phyloP scores from a whole-genome alignment of 257 asterid genomes.

The Solanum tarijense region DNA sequence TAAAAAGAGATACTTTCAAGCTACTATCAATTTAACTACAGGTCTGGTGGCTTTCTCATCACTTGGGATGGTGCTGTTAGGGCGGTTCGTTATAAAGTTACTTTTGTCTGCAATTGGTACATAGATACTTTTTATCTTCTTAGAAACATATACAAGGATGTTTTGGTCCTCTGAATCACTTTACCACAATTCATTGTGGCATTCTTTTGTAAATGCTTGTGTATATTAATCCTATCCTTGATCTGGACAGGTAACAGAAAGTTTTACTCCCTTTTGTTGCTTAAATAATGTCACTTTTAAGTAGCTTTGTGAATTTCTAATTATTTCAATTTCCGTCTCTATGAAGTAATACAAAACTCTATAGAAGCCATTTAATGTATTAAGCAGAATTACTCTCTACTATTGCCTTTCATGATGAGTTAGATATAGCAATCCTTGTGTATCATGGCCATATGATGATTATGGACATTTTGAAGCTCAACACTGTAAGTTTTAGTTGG shows the following conservation, averaged over 20 bases:
- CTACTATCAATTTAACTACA: not conserved
- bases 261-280: not conserved
- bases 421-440: not conserved
- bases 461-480: not conserved
- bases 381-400: not conserved
- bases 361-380: not conserved
- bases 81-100: conserved; percentile 75
- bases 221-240: conserved; percentile 75
- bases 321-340: not conserved
- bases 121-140: conserved; percentile 67
- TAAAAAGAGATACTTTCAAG: not conserved
- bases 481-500: not conserved
- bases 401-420: not conserved
- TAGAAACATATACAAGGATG: conserved; percentile 38
- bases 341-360: not conserved
- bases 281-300: not conserved
- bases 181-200: conserved; percentile 87
- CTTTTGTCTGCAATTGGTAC: conserved; percentile 68
- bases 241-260: conserved; percentile 62
- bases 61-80: conserved; percentile 86
- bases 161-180: conserved; percentile 94
- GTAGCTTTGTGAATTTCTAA: not conserved
- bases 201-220: conserved; percentile 68
- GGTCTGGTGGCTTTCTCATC: conserved; percentile 66
- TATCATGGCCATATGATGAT: not conserved